Base-by-base conservation (phyloP, 2,329 filamentous ascomycete species). In the Cladosporium sp. region DNA sequence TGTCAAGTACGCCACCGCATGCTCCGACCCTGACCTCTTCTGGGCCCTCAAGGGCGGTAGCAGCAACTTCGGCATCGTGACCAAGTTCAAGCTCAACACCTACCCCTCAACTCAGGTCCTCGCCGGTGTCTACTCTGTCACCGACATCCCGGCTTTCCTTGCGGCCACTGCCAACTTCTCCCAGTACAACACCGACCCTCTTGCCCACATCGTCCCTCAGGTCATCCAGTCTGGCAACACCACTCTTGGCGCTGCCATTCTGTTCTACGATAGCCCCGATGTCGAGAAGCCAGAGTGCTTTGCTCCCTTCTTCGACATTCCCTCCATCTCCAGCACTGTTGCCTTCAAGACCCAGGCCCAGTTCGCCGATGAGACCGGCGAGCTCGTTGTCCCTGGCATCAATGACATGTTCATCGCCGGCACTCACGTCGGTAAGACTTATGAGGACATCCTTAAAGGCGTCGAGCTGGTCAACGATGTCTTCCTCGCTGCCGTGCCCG, bases 1-100 rank as follows among this genome's bases (percentile, higher is more conserved):
- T 6, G 63, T 76, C 22, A 69, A 76, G 17, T 73, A 65, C 3
- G 72, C 72, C 1, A 81, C 78, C 1, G 68, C 71, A 3, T 66
- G 67, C 0, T 72, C 80, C 61, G 75, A 84, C 42, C 38, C 68
- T 0, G 78, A 81, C 55, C 69, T 81, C 6, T 81, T 79, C 65
- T 79, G 76, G 74, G 78, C 75, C 22, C 59, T 80, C 22, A 71
- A 74, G 14, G 77, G 77, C 17, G 77, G 76, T 2, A 73, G 74
- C 1, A 73, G 74, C 59, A 76, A 75, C 51, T 78, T 78, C 59
- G 77, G 77, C n/a, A 70, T 78, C 19, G 74, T 78, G 4, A 75
- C 75, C 14, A 56, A 66, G 8, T 64, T 56, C 54, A 56, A 56
- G 54, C 34, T 56, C 30, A 56, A 56, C 54, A 56, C 54, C 14